Percentiles rank a stretch among this genome's conserved stretches.
Evolutionary conservation across 495 filamentous ascomycete species (phyloP).

Genomic region (Halenospora varia): DNA sequence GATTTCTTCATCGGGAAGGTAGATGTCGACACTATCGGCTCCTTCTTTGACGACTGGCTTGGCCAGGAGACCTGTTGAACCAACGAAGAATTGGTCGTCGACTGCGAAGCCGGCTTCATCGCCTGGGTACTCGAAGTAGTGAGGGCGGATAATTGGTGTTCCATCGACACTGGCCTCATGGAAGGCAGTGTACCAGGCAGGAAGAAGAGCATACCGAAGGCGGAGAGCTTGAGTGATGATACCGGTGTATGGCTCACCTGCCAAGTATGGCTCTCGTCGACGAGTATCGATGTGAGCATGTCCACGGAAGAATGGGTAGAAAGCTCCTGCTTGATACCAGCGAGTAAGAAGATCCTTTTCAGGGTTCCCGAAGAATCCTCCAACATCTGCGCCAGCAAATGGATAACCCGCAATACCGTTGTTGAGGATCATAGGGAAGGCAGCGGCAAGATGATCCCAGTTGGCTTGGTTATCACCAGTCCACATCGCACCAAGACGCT

Average conservation of each 20-base stretch:
- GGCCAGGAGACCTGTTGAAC: slow-evolving; percentile 75
- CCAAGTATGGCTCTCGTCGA: slow-evolving; percentile 87
- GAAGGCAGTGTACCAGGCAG: slow-evolving; percentile 96
- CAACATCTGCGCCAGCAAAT: slow-evolving; percentile 93
- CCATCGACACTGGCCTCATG: slow-evolving; percentile 79
- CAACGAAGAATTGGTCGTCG: slow-evolving; percentile 92
- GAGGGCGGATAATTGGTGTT: slow-evolving; percentile 81
- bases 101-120: slow-evolving; percentile 82
- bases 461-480: slow-evolving; percentile 93
- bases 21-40: slow-evolving; percentile 69
- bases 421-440: slow-evolving; percentile 88
- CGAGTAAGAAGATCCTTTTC: slow-evolving; percentile 83
- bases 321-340: slow-evolving; percentile 96
- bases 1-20: slow-evolving; percentile 76
- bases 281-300: slow-evolving; percentile 96
- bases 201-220: slow-evolving; percentile 83
- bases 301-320: slow-evolving; percentile 98
- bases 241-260: slow-evolving; percentile 74
- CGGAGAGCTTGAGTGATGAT: slow-evolving; percentile 87
- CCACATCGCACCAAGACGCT: slow-evolving; percentile 93
- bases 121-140: slow-evolving; percentile 86
- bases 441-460: slow-evolving; percentile 84
- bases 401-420: slow-evolving; percentile 92
- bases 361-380: slow-evolving; percentile 97
- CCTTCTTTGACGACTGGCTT: slow-evolving; percentile 82